Percentiles rank a stretch among this genome's conserved stretches.
Conservation (phyloP, 305 asterid genomes). For the Rubia peregrina region DNA sequence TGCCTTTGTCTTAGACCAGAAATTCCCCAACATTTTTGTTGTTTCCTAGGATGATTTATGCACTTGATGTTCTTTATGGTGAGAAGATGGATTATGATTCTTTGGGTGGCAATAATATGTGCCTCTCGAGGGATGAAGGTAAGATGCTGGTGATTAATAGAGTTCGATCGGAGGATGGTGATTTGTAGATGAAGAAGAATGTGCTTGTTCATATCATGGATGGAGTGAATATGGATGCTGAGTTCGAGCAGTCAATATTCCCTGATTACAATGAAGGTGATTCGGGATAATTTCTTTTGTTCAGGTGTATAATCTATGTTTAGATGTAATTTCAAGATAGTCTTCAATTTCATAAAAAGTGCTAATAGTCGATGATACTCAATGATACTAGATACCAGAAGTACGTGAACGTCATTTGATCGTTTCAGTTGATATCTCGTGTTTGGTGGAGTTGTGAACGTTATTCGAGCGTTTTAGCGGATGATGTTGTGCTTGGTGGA, state of each 20-base stretch:
- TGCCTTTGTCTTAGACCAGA: too few relatives aligned
- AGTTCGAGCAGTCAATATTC: slow-evolving; percentile 22
- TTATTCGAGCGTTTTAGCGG: too few relatives aligned
- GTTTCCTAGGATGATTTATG: slow-evolving; percentile 46
- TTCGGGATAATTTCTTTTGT: not conserved
- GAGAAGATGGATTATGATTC: slow-evolving; percentile 47
- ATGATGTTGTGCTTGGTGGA: too few relatives aligned
- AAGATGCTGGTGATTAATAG: slow-evolving; percentile 43
- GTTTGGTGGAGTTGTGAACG: too few relatives aligned
- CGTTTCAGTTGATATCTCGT: too few relatives aligned
- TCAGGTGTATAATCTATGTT: not conserved
- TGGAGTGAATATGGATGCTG: slow-evolving; percentile 27
- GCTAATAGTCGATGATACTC: too few relatives aligned
- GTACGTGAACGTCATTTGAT: too few relatives aligned
- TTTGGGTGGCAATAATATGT: slow-evolving; percentile 52
- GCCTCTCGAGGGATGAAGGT: slow-evolving; percentile 37
- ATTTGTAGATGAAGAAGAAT: slow-evolving; percentile 13
- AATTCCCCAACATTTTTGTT: slow-evolving; percentile 31
- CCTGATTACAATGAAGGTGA: slow-evolving; percentile 13
- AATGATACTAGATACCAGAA: too few relatives aligned
- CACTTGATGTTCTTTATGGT: slow-evolving; percentile 34
- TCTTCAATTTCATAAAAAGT: too few relatives aligned
- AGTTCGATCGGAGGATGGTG: slow-evolving; percentile 18
- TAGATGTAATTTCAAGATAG: too few relatives aligned
- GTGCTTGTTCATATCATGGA: slow-evolving; percentile 21